phyloP scores from a whole-genome alignment of 176 grass and related monocot species.

The Carex kokanica region DNA sequence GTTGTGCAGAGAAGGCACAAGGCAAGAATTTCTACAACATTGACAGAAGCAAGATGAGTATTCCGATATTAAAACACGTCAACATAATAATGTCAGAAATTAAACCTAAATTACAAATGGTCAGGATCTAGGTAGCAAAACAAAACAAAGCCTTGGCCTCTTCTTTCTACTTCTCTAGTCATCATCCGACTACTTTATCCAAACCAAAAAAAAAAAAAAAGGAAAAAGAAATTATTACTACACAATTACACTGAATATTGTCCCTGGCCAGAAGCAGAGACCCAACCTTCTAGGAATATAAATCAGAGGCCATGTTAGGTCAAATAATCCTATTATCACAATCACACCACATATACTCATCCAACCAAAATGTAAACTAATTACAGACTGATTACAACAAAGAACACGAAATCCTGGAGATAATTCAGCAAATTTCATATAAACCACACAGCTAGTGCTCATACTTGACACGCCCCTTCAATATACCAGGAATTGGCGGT shows the following conservation, averaged over 20 bases:
- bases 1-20: background rate
- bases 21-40: background rate
- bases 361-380: constrained; percentile 29
- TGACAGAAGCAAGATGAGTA: background rate
- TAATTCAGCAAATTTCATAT: constrained; percentile 26
- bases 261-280: background rate
- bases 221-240: background rate
- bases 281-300: background rate
- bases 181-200: background rate
- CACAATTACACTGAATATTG: constrained; percentile 29
- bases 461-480: constrained; percentile 85
- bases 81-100: background rate
- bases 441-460: constrained; percentile 58
- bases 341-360: background rate
- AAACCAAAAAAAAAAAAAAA: background rate
- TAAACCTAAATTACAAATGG: constrained; percentile 4
- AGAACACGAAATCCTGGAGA: constrained; percentile 6
- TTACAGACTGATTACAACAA: constrained; percentile 32
- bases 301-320: constrained; percentile 15
- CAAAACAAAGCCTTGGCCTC: constrained; percentile 13
- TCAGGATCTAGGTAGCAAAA: constrained; percentile 9
- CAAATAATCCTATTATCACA: constrained; percentile 23
- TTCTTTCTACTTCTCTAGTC: background rate
- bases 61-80: background rate
- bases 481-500: constrained; percentile 79